Evolutionary conservation across 2,329 filamentous ascomycete species (phyloP).

Genomic region (Nigrospora sphaerica): DNA sequence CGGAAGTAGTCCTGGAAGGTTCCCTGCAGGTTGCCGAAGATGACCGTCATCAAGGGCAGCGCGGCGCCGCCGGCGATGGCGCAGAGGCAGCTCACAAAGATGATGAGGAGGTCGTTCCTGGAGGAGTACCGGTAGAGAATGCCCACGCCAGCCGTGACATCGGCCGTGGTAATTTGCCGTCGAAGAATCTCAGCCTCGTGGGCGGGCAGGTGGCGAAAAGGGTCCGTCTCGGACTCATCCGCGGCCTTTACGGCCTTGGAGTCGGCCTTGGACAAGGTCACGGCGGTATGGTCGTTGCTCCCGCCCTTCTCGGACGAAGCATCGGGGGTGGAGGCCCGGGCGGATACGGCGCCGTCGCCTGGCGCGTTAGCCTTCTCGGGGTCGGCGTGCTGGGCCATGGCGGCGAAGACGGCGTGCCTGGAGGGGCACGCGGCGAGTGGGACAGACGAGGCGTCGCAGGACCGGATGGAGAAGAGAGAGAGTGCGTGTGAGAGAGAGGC

Average conservation of each 20-base stretch:
- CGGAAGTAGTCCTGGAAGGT: constrained; percentile 60
- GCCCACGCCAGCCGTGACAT: constrained; percentile 55
- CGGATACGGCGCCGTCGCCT: not conserved
- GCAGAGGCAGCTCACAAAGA: constrained; percentile 52
- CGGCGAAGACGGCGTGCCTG: too few relatives aligned
- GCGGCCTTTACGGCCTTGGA: constrained; percentile 28
- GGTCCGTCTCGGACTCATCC: constrained; percentile 40
- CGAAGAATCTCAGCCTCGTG: constrained; percentile 62
- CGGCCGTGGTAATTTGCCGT: constrained; percentile 59
- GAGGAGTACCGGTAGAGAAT: constrained; percentile 67
- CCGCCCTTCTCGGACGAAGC: not conserved
- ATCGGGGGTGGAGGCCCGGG: not conserved
- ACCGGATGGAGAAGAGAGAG: too few relatives aligned
- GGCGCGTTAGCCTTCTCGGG: too few relatives aligned
- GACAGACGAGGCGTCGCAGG: too few relatives aligned
- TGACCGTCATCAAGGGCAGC: constrained; percentile 71
- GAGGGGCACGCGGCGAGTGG: too few relatives aligned
- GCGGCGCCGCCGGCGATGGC: constrained; percentile 68
- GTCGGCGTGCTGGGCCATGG: too few relatives aligned
- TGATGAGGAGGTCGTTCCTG: constrained; percentile 55
- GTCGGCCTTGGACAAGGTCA: constrained; percentile 32
- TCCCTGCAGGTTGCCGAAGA: constrained; percentile 72
- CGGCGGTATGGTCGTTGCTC: not conserved
- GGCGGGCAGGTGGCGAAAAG: constrained; percentile 55
- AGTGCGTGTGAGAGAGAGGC: too few relatives aligned